phyloP scores from a whole-genome alignment of 2,329 filamentous ascomycete genomes.

The Monascus ruber region DNA sequence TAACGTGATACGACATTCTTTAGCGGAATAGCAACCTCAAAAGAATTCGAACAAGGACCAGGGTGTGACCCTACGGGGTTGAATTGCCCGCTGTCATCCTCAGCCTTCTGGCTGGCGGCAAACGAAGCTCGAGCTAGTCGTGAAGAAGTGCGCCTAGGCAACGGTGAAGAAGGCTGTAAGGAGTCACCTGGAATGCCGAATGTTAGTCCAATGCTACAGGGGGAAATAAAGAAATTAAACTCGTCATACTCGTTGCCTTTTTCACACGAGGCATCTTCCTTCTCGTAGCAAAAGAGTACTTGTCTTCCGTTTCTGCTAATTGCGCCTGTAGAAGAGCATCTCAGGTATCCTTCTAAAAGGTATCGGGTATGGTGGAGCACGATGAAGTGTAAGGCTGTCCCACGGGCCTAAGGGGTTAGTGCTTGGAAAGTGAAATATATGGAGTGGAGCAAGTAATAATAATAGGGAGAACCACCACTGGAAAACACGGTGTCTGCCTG shows the following conservation, averaged over 20 bases:
- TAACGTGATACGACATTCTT: slow-evolving; percentile 12
- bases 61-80: background rate
- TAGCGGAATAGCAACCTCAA: slow-evolving; percentile 22
- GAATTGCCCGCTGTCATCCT: slow-evolving; percentile 4
- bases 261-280: background rate
- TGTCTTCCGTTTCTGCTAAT: too few species aligned
- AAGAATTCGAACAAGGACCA: background rate
- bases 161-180: slow-evolving; percentile 1
- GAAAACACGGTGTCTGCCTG: too few species aligned
- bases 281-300: background rate
- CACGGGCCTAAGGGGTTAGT: too few species aligned
- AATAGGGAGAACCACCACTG: too few species aligned
- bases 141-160: slow-evolving; percentile 13
- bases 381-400: too few species aligned
- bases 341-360: too few species aligned
- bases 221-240: background rate
- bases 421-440: too few species aligned
- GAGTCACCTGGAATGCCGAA: background rate
- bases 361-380: too few species aligned
- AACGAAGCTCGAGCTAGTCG: slow-evolving; percentile 10
- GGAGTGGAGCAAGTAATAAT: too few species aligned
- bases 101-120: slow-evolving; percentile 5
- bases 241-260: background rate
- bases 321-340: too few species aligned
- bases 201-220: background rate